These are phyloP conservation scores for Rhodosporidiobolus odoratus DNA, from an alignment of 768 basidiomycete species.

Conservation along the genomic window DNA sequence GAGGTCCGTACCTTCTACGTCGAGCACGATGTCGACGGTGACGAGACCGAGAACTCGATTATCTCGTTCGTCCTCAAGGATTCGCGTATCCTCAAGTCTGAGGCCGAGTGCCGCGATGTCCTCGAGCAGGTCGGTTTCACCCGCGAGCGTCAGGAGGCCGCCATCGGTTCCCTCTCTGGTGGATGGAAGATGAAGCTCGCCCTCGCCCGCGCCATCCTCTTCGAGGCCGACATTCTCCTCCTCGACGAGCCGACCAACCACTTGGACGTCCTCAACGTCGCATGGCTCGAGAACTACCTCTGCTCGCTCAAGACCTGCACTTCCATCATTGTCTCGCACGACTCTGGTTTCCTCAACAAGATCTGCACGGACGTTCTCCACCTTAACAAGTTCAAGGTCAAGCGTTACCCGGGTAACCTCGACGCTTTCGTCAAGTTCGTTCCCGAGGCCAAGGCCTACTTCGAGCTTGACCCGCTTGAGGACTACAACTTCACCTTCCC, in stretches of 20 bases:
- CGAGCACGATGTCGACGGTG: constrained; percentile 70
- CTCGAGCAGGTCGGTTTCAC: constrained; percentile 87
- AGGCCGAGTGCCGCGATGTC: constrained; percentile 63
- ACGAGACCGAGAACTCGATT: constrained; percentile 71
- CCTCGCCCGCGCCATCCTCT: constrained; percentile 90
- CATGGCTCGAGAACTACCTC: constrained; percentile 76
- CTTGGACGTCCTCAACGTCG: constrained; percentile 66
- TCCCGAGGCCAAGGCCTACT: constrained; percentile 94
- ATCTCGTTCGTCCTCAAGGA: constrained; percentile 86
- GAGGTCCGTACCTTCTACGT: constrained; percentile 90
- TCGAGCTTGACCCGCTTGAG: constrained; percentile 70
- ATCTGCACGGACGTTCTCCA: constrained; percentile 95
- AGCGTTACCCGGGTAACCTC: constrained; percentile 89
- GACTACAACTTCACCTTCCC: constrained; percentile 81
- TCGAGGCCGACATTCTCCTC: constrained; percentile 63
- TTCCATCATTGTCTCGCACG: constrained; percentile 89
- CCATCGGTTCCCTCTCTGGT: constrained; percentile 85
- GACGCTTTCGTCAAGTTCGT: constrained; percentile 81
- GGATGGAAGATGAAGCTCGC: constrained; percentile 99
- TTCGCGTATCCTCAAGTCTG: constrained; percentile 49
- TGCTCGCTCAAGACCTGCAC: constrained; percentile 64
- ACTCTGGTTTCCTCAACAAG: constrained; percentile 93
- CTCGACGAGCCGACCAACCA: constrained; percentile 69
- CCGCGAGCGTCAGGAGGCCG: constrained; percentile 72
- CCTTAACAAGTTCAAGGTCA: constrained; percentile 66